Percentiles rank a stretch among this genome's conserved stretches.
phyloP scores from a whole-genome alignment of 192 early-diverging fungal species.

The Bifiguratus adelaidae region DNA sequence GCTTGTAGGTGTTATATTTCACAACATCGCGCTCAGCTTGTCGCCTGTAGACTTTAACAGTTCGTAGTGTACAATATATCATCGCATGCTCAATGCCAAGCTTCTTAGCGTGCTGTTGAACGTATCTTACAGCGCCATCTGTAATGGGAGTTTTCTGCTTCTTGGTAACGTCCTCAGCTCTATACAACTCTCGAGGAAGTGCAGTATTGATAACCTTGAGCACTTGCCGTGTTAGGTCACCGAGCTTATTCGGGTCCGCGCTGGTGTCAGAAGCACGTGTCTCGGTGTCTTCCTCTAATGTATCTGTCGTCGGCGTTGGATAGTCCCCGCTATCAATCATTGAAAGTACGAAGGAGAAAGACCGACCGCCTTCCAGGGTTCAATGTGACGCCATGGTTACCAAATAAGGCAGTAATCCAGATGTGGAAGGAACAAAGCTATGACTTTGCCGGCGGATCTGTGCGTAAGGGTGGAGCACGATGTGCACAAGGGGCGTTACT shows the following conservation, averaged over 20 bases:
- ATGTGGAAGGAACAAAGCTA: too few species aligned
- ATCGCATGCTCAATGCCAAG: conserved; percentile 14
- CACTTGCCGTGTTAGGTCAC: conserved; percentile 19
- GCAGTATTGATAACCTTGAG: conserved; percentile 18
- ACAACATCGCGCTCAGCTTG: conserved; percentile 18
- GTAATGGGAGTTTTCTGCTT: conserved; percentile 19
- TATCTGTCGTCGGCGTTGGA: too few species aligned
- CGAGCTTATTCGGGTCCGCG: conserved; percentile 16
- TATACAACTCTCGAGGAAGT: neutral
- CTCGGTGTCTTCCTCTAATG: too few species aligned
- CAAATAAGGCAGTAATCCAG: too few species aligned
- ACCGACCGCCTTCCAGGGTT: too few species aligned
- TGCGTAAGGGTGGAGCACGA: too few species aligned
- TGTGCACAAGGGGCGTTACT: too few species aligned
- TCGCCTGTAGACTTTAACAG: conserved; percentile 10
- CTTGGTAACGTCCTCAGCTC: conserved; percentile 1
- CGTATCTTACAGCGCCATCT: conserved; percentile 15
- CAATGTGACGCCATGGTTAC: too few species aligned
- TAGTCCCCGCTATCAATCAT: too few species aligned
- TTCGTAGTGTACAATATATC: conserved; percentile 19
- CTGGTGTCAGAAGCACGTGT: too few species aligned
- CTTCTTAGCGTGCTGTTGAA: neutral
- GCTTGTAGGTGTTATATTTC: conserved; percentile 11
- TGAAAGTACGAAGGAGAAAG: too few species aligned
- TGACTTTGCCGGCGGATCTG: too few species aligned